Base-by-base conservation (phyloP, 352 stramenopile species). In the Pythium oligandrum region DNA sequence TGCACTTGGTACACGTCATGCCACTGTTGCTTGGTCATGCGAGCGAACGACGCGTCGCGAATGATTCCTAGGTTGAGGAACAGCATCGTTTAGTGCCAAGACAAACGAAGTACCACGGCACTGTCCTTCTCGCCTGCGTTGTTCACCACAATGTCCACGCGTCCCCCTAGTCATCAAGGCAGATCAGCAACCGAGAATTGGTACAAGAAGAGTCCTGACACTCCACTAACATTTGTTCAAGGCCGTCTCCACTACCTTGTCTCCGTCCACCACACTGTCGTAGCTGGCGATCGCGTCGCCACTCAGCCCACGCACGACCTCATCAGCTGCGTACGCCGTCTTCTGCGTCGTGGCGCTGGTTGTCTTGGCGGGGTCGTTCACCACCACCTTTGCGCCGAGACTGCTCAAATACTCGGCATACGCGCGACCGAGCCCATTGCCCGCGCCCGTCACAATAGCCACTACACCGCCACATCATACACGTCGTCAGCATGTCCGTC, bases 131-230 rank as follows among this genome's bases (percentile, higher is more conserved):
- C 36, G 51, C 83, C 93, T 5, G 93, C 93, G 64, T 98, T 98
- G 70, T 98, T 98, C 44, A 98, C 71, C 6, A 98, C 60, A 39
- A 97, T 84, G 59, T 98, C 93, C 48, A 97, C 75, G 7, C 80
- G 70, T 0, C 87, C 92, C 70, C 75, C 77, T 88, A 48, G 30
- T 40, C 26, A 38, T 31, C 30, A 34, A 40, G 6, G 5, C 7
- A 40, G 8, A 30, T 30, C 8, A 11, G 42, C n/a, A 30, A 47
- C 42, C 26, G n/a, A n/a, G n/a, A n/a, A n/a, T n/a, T n/a, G n/a
- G 42, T 47, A 6, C 42, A 47, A 48, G 50, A 35, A 40, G 42
- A 45, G n/a, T n/a, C n/a, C n/a, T n/a, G n/a, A n/a, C n/a, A n/a
- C n/a, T n/a, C n/a, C n/a, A n/a, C n/a, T n/a, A 65, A 90, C 80